These are phyloP conservation scores for Breynia disticha DNA, from an alignment of 441 rosid species.

Conservation along the genomic window DNA sequence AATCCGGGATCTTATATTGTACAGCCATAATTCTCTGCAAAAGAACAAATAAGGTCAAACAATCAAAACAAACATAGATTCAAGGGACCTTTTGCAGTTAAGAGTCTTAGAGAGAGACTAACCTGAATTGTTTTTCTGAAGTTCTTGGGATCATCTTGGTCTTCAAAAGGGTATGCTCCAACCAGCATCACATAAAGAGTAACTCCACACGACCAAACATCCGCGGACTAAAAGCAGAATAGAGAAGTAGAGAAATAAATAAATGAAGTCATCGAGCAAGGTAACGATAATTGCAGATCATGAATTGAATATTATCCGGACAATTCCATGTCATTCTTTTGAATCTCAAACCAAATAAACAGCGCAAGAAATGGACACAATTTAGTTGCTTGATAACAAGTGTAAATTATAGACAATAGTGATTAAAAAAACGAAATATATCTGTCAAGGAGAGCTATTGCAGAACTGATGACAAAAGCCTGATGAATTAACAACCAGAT, in stretches of 20 bases:
- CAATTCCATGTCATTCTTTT: too few species aligned
- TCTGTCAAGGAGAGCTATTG: too few species aligned
- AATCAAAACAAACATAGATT: background rate
- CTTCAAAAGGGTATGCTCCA: conserved; percentile 94
- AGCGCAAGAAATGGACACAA: too few species aligned
- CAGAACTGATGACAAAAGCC: too few species aligned
- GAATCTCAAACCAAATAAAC: too few species aligned
- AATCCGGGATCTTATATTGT: conserved; percentile 79
- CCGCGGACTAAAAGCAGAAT: conserved; percentile 47
- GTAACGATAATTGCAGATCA: background rate
- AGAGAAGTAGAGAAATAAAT: background rate
- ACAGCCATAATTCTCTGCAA: conserved; percentile 73
- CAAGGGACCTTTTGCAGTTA: background rate
- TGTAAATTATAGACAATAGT: too few species aligned
- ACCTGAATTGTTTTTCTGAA: conserved; percentile 89
- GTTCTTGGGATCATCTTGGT: conserved; percentile 74
- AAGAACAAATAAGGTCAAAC: conserved; percentile 3
- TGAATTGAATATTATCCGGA: too few species aligned
- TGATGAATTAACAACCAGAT: too few species aligned
- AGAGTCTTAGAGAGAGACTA: conserved; percentile 1
- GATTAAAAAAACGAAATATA: too few species aligned
- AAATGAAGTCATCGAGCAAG: background rate
- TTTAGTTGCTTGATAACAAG: too few species aligned
- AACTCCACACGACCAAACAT: conserved; percentile 97
- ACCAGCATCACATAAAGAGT: conserved; percentile 89